Evolutionary conservation across 2,329 filamentous ascomycete genomes (phyloP).

Genomic region (Corinectria fuckeliana): DNA sequence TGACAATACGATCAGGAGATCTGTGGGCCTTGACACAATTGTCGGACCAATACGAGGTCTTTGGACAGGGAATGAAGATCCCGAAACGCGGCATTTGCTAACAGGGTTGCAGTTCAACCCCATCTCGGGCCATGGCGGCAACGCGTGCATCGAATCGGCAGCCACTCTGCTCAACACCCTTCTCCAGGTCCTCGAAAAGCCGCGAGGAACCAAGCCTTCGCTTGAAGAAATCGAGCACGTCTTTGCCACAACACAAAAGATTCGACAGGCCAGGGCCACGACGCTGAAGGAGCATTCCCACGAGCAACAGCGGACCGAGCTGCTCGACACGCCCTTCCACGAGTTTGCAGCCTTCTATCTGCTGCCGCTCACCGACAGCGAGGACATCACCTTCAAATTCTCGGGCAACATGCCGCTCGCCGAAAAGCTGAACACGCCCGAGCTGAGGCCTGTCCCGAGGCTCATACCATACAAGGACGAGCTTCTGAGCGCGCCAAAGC

Average conservation of each 20-base stretch:
- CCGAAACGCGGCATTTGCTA: too few species aligned
- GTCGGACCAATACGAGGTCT: too few species aligned
- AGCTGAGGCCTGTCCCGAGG: neutral
- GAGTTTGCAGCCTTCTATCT: conserved; percentile 3
- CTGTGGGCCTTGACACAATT: too few species aligned
- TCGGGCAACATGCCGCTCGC: conserved; percentile 17
- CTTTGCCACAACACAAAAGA: conserved; percentile 9
- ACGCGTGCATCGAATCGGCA: conserved; percentile 10
- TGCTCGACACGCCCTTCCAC: conserved; percentile 8
- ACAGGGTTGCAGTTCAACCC: conserved; percentile 3
- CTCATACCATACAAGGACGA: conserved; percentile 19
- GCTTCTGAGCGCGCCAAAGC: neutral
- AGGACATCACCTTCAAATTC: conserved; percentile 15
- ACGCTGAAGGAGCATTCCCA: conserved; percentile 8
- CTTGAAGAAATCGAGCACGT: neutral
- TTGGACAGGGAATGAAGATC: too few species aligned
- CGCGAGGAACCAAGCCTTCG: neutral
- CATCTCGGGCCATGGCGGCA: conserved; percentile 14
- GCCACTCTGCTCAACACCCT: conserved; percentile 6
- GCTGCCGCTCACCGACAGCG: conserved; percentile 5
- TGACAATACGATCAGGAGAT: too few species aligned
- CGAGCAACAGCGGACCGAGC: conserved; percentile 8
- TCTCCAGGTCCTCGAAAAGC: neutral
- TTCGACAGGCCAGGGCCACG: conserved; percentile 4
- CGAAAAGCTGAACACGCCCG: conserved; percentile 9